Conservation (phyloP, 2,329 filamentous ascomycete genomes). For the Xylariaceae sp. region DNA sequence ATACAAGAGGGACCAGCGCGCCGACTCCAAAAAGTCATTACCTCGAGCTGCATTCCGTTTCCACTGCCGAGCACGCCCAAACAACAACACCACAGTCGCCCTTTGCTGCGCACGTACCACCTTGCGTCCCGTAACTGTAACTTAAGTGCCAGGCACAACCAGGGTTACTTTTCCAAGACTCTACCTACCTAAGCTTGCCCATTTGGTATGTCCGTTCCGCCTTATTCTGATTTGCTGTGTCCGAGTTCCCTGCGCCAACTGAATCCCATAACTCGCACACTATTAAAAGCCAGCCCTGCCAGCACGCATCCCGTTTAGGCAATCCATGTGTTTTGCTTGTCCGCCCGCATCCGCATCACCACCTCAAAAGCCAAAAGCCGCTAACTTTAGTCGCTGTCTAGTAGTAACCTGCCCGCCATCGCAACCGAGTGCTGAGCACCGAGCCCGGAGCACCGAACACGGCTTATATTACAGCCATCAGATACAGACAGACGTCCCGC, state of each 20-base stretch:
- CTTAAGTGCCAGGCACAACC: not conserved
- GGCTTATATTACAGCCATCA: no score
- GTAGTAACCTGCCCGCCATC: conserved; percentile 3
- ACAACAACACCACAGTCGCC: conserved; percentile 2
- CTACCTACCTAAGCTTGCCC: not conserved
- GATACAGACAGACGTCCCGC: no score
- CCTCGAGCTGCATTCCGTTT: conserved; percentile 23
- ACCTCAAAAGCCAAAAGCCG: conserved; percentile 5
- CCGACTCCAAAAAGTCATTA: conserved; percentile 27
- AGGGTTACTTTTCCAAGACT: not conserved
- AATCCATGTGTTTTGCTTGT: conserved; percentile 13
- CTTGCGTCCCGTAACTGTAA: not conserved
- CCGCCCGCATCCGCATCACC: conserved; percentile 6
- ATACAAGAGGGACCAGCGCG: conserved; percentile 28
- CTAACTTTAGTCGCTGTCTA: conserved; percentile 1
- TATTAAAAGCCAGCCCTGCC: not conserved
- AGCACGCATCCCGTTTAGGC: conserved; percentile 18
- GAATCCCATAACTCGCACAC: not conserved
- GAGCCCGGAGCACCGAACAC: no score
- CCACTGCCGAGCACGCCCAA: conserved; percentile 16
- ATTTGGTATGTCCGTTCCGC: not conserved
- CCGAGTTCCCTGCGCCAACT: not conserved
- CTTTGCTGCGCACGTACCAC: conserved; percentile 19
- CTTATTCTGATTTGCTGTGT: no score
- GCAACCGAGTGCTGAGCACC: not conserved